A percentile compares a stretch with the other conserved stretches of the same genome.
Evolutionary conservation across 164 flowering plant genomes (phyloP).

Genomic region (Sextonia rubra): DNA sequence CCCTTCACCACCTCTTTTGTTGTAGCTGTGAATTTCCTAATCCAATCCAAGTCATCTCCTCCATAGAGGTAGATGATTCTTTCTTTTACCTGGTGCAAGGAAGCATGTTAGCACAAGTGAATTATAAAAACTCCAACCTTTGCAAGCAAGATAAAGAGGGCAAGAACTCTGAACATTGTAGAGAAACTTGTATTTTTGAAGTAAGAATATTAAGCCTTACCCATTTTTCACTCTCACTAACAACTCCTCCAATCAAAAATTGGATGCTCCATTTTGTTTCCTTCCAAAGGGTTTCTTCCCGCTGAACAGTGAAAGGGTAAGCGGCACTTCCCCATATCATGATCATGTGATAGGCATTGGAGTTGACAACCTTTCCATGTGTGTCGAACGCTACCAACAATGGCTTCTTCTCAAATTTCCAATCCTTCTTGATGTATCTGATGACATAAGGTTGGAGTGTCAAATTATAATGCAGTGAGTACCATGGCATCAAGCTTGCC

Average conservation of each 20-base stretch:
- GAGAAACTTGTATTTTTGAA: not conserved
- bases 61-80: conserved; percentile 36
- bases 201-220: conserved; percentile 10
- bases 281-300: conserved; percentile 30
- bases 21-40: conserved; percentile 24
- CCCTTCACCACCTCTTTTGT: conserved; percentile 14
- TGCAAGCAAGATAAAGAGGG: not conserved
- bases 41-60: conserved; percentile 43
- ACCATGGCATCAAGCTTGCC: conserved; percentile 57
- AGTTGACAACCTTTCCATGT: conserved; percentile 21
- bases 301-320: conserved; percentile 26
- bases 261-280: conserved; percentile 29
- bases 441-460: conserved; percentile 33
- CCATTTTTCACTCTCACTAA: conserved; percentile 22
- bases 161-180: not conserved
- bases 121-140: not conserved
- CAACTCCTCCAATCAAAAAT: conserved; percentile 28
- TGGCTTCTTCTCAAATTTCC: conserved; percentile 25
- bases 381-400: conserved; percentile 33
- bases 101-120: not conserved
- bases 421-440: conserved; percentile 17
- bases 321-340: conserved; percentile 36
- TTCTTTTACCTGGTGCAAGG: conserved; percentile 19
- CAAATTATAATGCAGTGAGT: conserved; percentile 41
- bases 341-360: conserved; percentile 34